A percentile compares a stretch with the other conserved stretches of the same genome.
Evolutionary conservation across 192 early-diverging fungal genomes (phyloP).

Genomic region (Backusella sp.): DNA sequence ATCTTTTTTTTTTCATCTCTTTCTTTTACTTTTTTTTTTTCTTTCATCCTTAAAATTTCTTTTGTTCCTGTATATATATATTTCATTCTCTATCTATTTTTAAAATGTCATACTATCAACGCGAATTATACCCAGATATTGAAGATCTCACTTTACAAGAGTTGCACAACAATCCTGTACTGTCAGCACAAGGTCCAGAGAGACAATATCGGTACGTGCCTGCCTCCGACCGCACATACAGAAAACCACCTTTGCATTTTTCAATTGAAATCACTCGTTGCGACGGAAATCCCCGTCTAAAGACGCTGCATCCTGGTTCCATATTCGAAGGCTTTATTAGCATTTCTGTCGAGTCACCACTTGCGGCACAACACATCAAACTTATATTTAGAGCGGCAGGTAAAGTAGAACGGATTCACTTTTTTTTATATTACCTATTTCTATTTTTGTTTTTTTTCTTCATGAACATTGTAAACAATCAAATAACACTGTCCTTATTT

Average conservation of each 20-base stretch:
- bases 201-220: background rate
- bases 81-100: background rate
- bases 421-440: background rate
- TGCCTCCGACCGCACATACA: background rate
- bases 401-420: background rate
- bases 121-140: background rate
- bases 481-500: background rate
- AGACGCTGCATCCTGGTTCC: slow-evolving; percentile 15
- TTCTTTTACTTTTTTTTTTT: background rate
- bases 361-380: slow-evolving; percentile 27
- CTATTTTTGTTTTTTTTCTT: background rate
- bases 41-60: background rate
- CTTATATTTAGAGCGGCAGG: slow-evolving; percentile 29
- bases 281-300: background rate
- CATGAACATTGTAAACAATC: background rate
- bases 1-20: slow-evolving; percentile 2
- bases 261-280: background rate
- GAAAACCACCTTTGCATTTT: slow-evolving; percentile 11
- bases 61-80: slow-evolving; percentile 5
- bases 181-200: background rate
- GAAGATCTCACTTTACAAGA: background rate
- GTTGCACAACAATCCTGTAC: background rate
- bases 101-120: background rate
- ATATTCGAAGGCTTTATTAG: slow-evolving; percentile 19
- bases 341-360: slow-evolving; percentile 2